Evolutionary conservation across 2,329 filamentous ascomycete species (phyloP).

Genomic region (Hypoxylon sp.): DNA sequence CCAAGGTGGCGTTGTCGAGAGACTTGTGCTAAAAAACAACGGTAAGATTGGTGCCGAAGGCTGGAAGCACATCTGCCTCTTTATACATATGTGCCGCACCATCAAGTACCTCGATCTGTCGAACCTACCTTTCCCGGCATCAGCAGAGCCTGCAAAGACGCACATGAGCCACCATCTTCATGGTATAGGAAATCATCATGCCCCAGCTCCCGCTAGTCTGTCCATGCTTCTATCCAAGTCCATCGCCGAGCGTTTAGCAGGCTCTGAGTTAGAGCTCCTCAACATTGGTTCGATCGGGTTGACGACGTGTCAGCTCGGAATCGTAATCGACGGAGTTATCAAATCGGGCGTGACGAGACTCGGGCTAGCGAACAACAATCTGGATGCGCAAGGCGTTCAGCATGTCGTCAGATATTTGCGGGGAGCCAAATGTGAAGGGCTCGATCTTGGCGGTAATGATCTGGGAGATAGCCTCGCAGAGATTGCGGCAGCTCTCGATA

Average conservation of each 20-base stretch:
- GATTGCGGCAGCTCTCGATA: constrained; percentile 60
- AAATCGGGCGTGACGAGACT: constrained; percentile 79
- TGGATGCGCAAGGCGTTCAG: constrained; percentile 76
- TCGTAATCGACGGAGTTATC: constrained; percentile 82
- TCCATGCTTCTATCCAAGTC: constrained; percentile 76
- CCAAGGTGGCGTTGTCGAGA: constrained; percentile 80
- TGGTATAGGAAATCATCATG: constrained; percentile 45
- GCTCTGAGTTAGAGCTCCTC: constrained; percentile 79
- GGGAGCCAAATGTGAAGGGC: constrained; percentile 80
- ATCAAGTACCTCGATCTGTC: constrained; percentile 88
- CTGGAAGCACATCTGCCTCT: constrained; percentile 90
- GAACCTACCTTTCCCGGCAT: constrained; percentile 75
- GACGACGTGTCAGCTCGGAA: constrained; percentile 73
- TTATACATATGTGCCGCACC: constrained; percentile 88
- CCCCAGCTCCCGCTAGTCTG: constrained; percentile 56
- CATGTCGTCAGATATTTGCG: constrained; percentile 80
- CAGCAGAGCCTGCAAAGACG: constrained; percentile 36
- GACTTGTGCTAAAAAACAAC: constrained; percentile 89
- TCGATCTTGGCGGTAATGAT: constrained; percentile 90
- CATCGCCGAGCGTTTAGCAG: constrained; percentile 78
- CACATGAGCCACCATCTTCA: constrained; percentile 38
- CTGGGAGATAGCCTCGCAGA: constrained; percentile 62
- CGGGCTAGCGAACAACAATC: constrained; percentile 81
- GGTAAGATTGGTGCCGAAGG: constrained; percentile 88
- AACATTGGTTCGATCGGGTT: constrained; percentile 83